Conservation (phyloP, 176 grass and related monocot species). For the Oryza australiensis region DNA sequence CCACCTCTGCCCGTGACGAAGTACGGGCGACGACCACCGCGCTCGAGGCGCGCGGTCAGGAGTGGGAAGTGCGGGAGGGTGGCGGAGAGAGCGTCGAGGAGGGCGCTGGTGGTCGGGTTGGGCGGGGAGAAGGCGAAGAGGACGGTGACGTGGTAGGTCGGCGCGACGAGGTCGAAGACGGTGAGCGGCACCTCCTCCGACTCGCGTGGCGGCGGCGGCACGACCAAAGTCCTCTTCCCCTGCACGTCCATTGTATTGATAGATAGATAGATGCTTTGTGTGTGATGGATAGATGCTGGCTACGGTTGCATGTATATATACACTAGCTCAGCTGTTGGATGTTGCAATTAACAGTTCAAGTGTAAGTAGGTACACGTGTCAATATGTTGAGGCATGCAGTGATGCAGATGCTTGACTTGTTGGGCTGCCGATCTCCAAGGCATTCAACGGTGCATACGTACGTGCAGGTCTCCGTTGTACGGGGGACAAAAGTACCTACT, state of each 20-base stretch:
- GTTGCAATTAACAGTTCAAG: too few species aligned
- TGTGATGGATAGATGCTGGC: too few species aligned
- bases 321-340: too few species aligned
- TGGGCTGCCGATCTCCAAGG: too few species aligned
- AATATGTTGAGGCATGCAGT: too few species aligned
- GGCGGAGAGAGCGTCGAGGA: constrained; percentile 31
- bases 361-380: too few species aligned
- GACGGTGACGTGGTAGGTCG: constrained; percentile 47
- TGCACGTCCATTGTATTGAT: constrained; percentile 37
- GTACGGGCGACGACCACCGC: not conserved
- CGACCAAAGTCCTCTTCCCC: constrained; percentile 5
- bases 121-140: constrained; percentile 53
- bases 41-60: constrained; percentile 37
- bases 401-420: too few species aligned
- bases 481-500: too few species aligned
- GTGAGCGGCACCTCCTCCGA: constrained; percentile 36
- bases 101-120: constrained; percentile 27
- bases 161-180: constrained; percentile 52
- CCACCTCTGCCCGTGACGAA: constrained; percentile 7
- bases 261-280: too few species aligned
- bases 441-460: too few species aligned
- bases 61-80: constrained; percentile 45
- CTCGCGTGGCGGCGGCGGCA: not conserved
- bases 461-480: too few species aligned
- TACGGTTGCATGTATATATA: too few species aligned